Base-by-base conservation (phyloP, 352 stramenopile genomes). In the Blastocystis sp. region DNA sequence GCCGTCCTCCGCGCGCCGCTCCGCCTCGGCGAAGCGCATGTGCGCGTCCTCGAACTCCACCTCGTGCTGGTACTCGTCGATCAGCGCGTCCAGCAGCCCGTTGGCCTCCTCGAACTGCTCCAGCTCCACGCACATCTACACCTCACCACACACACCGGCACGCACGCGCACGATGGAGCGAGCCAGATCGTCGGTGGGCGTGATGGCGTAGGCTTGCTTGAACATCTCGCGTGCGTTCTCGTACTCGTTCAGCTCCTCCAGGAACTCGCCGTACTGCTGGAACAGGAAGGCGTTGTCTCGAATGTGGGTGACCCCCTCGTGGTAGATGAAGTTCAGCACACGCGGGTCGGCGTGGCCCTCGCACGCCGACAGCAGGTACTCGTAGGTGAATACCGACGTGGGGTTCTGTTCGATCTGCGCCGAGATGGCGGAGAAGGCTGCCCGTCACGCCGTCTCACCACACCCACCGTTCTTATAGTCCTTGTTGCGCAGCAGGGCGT, bases 361-460 rank as follows among this genome's bases (percentile, higher is more conserved):
- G 43, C 65, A 76, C 38, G 65, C 65, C 14, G 65, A 48, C 43
- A 76, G 43, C 10, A 76, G n/a, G 38, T 76, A 76, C 65, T 76
- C 24, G 43, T 76, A 76, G 11, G 65, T 76, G 43, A 76, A 52
- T 1, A 76, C 65, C 14, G 65, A 76, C 14, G 11, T 4, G 11
- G 65, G 65, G 14, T 76, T 19, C 34, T 48, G 19, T n/a, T 9
- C 38, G 43, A 76, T 76, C 65, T 17, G 10, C 34, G 42, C 65
- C 10, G 42, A 19, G n/a, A 76, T 76, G 9, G 65, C 65, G 4
- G 38, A 9, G 43, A 76, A 52, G n/a, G 65, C 65, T 76, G 7
- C n/a, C 11, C 17, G 10, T 76, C 9, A 48, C 24, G 7, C 7
- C 65, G 19, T 7, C 52, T 59, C 65, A 11, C 7, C 34, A 19